Base-by-base conservation (phyloP, 352 stramenopile species). In the Phytopythium boreale region DNA sequence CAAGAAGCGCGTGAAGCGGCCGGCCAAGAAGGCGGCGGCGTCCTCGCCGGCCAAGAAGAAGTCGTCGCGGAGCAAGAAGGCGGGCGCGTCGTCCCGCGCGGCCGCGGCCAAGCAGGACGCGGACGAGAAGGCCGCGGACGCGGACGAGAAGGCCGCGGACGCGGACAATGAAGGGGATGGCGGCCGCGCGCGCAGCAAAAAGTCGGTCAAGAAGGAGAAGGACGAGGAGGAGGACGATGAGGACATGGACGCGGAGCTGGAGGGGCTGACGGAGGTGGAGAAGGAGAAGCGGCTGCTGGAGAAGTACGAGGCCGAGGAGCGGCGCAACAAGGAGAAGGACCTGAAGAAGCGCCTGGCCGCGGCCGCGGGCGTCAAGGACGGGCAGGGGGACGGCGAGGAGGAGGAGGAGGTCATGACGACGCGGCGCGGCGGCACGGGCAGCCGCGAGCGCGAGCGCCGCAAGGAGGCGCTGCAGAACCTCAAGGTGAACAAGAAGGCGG, bases 281-380 rank as follows among this genome's bases (percentile, higher is more conserved):
- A 95, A 95, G 66, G 87, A 95, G 69, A 86, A 93, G 72, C 80
- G 84, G 0, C 71, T 95, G 47, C 67, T 95, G 76, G 87, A 95
- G 66, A 92, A 91, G 51, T 95, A 95, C 58, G 87, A 95, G 67
- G 84, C 84, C 12, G 79, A 92, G 20, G 84, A 92, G 61, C 80
- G 92, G 55, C 85, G 87, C 34, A 91, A 77, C 61, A 95, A 95
- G 67, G 84, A 95, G 63, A 76, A 86, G 5, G 82, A 90, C 27
- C 71, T 95, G 12, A 93, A 95, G 69, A 92, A 92, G 63, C 76
- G 86, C 22, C 74, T 93, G 22, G 86, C 82, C 1, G 84, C 81
- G 0, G 72, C 74, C 44, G 68, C 80, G 15, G 76, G 70, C 0
- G 72, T 68, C 26, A 71, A 57, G 5, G 34, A 64, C 1, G 75